Evolutionary conservation across 441 rosid species (phyloP).

Genomic region (Macaranga tanarius): DNA sequence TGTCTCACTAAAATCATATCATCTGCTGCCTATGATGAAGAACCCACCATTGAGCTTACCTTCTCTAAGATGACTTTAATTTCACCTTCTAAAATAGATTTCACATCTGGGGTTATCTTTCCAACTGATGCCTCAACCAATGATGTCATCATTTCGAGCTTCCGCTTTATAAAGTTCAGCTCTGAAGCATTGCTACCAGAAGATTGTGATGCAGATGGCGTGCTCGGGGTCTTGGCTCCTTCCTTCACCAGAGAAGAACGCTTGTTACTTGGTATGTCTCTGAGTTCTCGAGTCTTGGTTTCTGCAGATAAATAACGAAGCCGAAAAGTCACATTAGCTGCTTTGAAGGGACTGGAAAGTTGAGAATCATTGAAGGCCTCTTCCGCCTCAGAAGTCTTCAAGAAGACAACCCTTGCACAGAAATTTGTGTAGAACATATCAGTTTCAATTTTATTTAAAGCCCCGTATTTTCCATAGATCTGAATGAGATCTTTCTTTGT

Average conservation of each 20-base stretch:
- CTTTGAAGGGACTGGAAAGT: slow-evolving; percentile 47
- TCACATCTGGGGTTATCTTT: slow-evolving; percentile 39
- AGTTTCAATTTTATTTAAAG: slow-evolving; percentile 49
- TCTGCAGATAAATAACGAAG: slow-evolving; percentile 32
- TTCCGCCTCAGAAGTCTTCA: slow-evolving; percentile 52
- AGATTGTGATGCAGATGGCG: slow-evolving; percentile 19
- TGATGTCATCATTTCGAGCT: slow-evolving; percentile 43
- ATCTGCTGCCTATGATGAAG: slow-evolving; percentile 18
- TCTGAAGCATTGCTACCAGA: slow-evolving; percentile 23
- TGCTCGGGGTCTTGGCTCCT: slow-evolving; percentile 19
- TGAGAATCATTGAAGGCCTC: slow-evolving; percentile 57
- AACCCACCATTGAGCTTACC: slow-evolving; percentile 34
- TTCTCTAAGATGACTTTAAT: slow-evolving; percentile 44
- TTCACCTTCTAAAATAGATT: slow-evolving; percentile 42
- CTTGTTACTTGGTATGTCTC: slow-evolving; percentile 22
- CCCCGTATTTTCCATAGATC: slow-evolving; percentile 54
- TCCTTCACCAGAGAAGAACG: slow-evolving; percentile 11
- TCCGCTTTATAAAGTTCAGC: slow-evolving; percentile 39
- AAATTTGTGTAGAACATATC: slow-evolving; percentile 36
- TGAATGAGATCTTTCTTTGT: slow-evolving; percentile 55
- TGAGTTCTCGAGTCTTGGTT: slow-evolving; percentile 26
- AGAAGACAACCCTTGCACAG: slow-evolving; percentile 51
- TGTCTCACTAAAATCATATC: background rate
- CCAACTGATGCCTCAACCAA: slow-evolving; percentile 46
- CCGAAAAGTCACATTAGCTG: slow-evolving; percentile 43